Conservation (phyloP, 768 basidiomycete genomes). For the Lactarius tabidus region DNA sequence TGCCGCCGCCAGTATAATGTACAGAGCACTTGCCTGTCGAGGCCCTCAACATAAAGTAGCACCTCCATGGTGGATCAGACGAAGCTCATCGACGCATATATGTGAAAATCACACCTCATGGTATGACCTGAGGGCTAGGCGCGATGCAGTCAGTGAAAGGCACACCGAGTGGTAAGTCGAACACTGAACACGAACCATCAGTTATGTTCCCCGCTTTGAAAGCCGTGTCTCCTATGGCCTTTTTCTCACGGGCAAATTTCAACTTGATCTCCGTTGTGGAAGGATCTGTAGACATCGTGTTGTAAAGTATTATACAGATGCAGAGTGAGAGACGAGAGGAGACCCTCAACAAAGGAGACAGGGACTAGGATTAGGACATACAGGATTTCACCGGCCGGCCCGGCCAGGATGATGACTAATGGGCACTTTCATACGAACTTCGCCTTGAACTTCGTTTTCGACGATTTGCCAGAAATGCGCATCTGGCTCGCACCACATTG, state of each 20-base stretch:
- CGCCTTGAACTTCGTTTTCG: too few species aligned
- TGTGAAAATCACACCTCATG: slow-evolving; percentile 50
- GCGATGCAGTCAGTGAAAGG: not conserved
- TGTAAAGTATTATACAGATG: not conserved
- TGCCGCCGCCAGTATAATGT: not conserved
- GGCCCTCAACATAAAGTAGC: slow-evolving; percentile 41
- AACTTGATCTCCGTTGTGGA: slow-evolving; percentile 19
- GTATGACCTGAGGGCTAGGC: slow-evolving; percentile 60
- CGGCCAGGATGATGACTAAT: not conserved
- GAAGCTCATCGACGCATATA: not conserved
- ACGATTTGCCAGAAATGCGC: too few species aligned
- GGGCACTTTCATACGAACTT: too few species aligned
- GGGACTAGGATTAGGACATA: not conserved
- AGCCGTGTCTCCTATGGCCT: slow-evolving; percentile 60
- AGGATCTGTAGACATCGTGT: slow-evolving; percentile 3
- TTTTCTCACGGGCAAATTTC: slow-evolving; percentile 42
- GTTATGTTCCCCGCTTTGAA: slow-evolving; percentile 63
- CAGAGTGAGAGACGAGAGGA: too few species aligned
- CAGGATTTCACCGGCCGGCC: not conserved
- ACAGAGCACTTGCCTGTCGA: slow-evolving; percentile 52
- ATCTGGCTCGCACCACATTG: too few species aligned
- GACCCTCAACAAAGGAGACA: not conserved
- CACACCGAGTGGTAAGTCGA: not conserved
- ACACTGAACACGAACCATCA: slow-evolving; percentile 41
- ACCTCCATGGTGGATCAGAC: slow-evolving; percentile 15